These are phyloP conservation scores for Erythrophleum ivorense DNA, from an alignment of 331 rosid genomes.

Conservation along the genomic window DNA sequence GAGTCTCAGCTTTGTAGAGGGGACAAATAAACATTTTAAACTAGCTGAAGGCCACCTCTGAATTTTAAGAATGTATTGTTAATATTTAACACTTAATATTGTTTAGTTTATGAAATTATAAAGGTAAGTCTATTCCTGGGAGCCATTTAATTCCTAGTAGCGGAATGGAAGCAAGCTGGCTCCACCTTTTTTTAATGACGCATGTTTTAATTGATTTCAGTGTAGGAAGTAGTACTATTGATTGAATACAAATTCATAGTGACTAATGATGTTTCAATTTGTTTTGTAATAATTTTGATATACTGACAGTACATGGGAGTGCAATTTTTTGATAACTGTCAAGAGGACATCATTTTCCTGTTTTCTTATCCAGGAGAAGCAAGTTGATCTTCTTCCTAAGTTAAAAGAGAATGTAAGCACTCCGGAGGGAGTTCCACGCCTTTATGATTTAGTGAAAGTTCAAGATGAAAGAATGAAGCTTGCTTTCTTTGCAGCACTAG, in stretches of 20 bases:
- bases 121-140: constrained; percentile 6
- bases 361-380: constrained; percentile 75
- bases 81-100: neutral
- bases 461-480: constrained; percentile 87
- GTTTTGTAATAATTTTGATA: constrained; percentile 4
- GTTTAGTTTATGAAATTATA: neutral
- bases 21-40: constrained; percentile 1
- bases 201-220: neutral
- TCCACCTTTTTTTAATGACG: neutral
- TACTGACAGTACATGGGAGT: neutral
- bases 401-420: constrained; percentile 64
- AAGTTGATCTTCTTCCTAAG: constrained; percentile 66
- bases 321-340: constrained; percentile 15
- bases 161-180: constrained; percentile 24
- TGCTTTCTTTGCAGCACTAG: constrained; percentile 81
- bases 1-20: neutral
- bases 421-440: constrained; percentile 94
- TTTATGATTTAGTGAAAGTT: constrained; percentile 83
- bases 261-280: constrained; percentile 14
- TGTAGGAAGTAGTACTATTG: constrained; percentile 19
- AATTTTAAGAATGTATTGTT: neutral
- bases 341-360: constrained; percentile 18
- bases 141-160: constrained; percentile 15
- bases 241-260: constrained; percentile 13
- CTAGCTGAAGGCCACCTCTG: neutral